Evolutionary conservation across 257 asterid genomes (phyloP).

Genomic region (Primulina huaijiensis): DNA sequence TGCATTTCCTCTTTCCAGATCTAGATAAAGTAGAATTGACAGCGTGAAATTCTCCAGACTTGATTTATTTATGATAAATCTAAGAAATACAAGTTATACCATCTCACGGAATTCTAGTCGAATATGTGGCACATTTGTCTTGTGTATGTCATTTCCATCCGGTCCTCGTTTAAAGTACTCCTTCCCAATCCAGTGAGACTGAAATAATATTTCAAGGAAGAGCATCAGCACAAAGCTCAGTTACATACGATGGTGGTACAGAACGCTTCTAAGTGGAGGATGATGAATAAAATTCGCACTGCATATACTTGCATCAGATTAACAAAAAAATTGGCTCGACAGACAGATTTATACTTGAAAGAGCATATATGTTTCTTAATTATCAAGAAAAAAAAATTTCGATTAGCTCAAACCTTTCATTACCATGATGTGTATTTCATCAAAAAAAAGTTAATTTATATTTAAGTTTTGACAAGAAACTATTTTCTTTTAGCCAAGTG

Average conservation of each 20-base stretch:
- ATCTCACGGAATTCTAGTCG: constrained; percentile 87
- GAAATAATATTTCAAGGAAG: constrained; percentile 18
- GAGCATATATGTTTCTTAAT: not conserved
- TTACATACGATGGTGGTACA: not conserved
- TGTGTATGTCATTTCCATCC: constrained; percentile 89
- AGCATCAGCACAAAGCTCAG: constrained; percentile 13
- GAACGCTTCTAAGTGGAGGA: not conserved
- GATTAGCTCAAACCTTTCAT: not conserved
- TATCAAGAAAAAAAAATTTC: not conserved
- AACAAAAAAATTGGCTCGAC: not conserved
- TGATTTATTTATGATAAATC: constrained; percentile 9
- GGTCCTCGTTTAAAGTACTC: constrained; percentile 86
- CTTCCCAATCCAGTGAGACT: constrained; percentile 95
- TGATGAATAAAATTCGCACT: not conserved
- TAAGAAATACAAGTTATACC: constrained; percentile 40
- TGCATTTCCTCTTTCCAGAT: constrained; percentile 97
- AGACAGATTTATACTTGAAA: not conserved
- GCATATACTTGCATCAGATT: constrained; percentile 1
- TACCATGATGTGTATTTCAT: not conserved
- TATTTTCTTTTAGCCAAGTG: not conserved
- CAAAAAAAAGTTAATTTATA: too few relatives aligned
- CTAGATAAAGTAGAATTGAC: constrained; percentile 33
- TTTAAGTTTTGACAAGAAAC: not conserved
- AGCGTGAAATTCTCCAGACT: constrained; percentile 6
- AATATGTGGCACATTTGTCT: constrained; percentile 94